Evolutionary conservation across 116 monocot species (phyloP), one percentile per base, ranked within the genome.

Genomic region (Posidonia oceanica): DNA sequence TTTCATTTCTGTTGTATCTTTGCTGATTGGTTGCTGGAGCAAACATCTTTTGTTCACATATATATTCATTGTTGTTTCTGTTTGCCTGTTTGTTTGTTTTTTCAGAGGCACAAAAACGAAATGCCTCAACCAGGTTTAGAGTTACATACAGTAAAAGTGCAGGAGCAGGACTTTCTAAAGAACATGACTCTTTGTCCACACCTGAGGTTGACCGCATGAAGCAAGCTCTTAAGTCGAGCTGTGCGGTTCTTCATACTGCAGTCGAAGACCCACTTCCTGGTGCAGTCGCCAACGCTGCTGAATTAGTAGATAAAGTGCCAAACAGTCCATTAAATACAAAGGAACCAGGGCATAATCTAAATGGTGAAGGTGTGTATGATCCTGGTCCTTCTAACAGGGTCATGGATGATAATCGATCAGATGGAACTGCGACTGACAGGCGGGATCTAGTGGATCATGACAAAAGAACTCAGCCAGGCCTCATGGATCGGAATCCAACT

Each of bases 401-500:
- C 18, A 17, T 36, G 2, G 62, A 71, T 70, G 60, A 18, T 72
- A 23, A 23, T 60, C 13, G 15, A 58, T n/a, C 37, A n/a, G 56
- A 66, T 3, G 70, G 70, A 54, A 57, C 23, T 66, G 40, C n/a
- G 61, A 52, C 63, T 23, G 72, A 10, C 29, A 18, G 3, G 6
- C 14, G 61, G 39, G 15, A 36, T 11, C 63, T 39, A 3, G 64
- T 66, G 37, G 62, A 72, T 57, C 51, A 13, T 5, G 56, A 16
- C n/a, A 37, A 10, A 62, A 66, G 14, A 70, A 18, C 42, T 37
- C 56, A 18, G 17, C 57, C 51, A 12, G 75, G 84, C 62, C 36
- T 88, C 40, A 83, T 84, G 87, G 80, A 86, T 64, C 36, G 83
- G 69, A 84, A 88, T 74, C 81, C 88, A 55, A 88, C 91, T 42